Conservation (phyloP, 768 basidiomycete genomes). For the Tricholomella constricta region DNA sequence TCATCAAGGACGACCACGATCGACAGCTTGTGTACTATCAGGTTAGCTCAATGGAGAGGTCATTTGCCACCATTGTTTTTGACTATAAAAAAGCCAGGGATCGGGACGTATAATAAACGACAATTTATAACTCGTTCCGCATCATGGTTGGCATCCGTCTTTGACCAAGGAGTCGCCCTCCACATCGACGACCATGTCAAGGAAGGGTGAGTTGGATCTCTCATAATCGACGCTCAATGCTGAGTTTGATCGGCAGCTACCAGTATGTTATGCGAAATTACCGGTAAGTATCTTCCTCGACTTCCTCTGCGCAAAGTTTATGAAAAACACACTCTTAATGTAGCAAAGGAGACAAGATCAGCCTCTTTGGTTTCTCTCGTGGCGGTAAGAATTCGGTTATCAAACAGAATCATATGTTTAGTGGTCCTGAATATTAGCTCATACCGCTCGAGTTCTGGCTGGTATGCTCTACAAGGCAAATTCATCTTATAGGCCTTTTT, state of each 20-base stretch:
- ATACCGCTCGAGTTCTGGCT: constrained; percentile 30
- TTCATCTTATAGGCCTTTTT: neutral
- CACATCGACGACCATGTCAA: constrained; percentile 31
- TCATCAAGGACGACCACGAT: constrained; percentile 16
- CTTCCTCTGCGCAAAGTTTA: neutral
- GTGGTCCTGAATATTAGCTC: constrained; percentile 11
- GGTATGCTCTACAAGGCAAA: constrained; percentile 35
- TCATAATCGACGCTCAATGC: neutral
- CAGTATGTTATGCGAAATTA: constrained; percentile 27
- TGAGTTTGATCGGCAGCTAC: constrained; percentile 13
- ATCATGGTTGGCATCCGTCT: constrained; percentile 14
- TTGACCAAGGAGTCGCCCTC: constrained; percentile 26
- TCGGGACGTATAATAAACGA: constrained; percentile 26
- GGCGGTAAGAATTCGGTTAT: constrained; percentile 13
- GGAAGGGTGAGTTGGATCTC: constrained; percentile 24
- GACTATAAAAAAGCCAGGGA: constrained; percentile 20
- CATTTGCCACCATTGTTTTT: neutral
- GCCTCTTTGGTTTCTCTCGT: constrained; percentile 31
- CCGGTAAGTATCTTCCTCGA: constrained; percentile 9
- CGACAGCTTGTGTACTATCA: constrained; percentile 25
- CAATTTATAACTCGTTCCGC: constrained; percentile 21
- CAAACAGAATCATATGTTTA: neutral
- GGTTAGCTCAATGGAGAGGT: neutral
- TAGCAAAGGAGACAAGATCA: constrained; percentile 32
- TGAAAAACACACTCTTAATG: neutral